Evolutionary conservation across 352 stramenopile species (phyloP).

Genomic region (Phytopythium vexans): DNA sequence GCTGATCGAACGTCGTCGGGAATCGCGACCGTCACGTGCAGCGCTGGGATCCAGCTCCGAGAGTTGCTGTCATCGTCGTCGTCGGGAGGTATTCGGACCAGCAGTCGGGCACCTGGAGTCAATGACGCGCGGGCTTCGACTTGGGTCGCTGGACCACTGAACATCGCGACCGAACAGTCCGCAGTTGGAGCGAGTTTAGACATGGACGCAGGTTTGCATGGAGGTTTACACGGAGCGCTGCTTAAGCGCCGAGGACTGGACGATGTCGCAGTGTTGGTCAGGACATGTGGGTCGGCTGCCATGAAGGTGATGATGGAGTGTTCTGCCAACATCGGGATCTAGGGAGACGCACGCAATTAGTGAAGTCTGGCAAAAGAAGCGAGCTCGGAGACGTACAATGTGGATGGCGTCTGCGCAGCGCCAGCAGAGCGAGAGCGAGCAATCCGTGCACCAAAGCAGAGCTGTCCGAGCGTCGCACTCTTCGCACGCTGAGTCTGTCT

Average conservation of each 20-base stretch:
- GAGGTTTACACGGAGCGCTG: conserved; percentile 8
- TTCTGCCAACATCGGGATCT: conserved; percentile 43
- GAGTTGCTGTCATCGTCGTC: too few species aligned
- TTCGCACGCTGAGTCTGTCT: conserved; percentile 25
- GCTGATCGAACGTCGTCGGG: too few species aligned
- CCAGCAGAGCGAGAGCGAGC: conserved; percentile 46
- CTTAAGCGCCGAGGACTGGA: too few species aligned
- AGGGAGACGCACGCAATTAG: neutral
- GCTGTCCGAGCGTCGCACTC: conserved; percentile 37
- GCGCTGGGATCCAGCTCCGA: too few species aligned
- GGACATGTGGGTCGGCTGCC: neutral
- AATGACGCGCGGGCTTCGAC: too few species aligned
- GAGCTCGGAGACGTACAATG: conserved; percentile 42
- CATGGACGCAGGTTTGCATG: neutral
- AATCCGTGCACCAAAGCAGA: conserved; percentile 43
- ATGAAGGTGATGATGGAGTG: conserved; percentile 25
- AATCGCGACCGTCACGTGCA: too few species aligned
- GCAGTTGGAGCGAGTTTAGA: too few species aligned
- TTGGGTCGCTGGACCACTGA: too few species aligned
- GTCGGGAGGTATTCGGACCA: too few species aligned
- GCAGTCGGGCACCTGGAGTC: too few species aligned
- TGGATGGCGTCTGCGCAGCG: conserved; percentile 71
- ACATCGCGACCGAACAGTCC: too few species aligned
- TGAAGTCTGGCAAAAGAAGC: too few species aligned
- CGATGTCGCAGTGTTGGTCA: neutral